Evolutionary conservation across 2,329 filamentous ascomycete genomes (phyloP), one percentile per base, ranked within the genome.

Genomic region (Sporothrix globosa): DNA sequence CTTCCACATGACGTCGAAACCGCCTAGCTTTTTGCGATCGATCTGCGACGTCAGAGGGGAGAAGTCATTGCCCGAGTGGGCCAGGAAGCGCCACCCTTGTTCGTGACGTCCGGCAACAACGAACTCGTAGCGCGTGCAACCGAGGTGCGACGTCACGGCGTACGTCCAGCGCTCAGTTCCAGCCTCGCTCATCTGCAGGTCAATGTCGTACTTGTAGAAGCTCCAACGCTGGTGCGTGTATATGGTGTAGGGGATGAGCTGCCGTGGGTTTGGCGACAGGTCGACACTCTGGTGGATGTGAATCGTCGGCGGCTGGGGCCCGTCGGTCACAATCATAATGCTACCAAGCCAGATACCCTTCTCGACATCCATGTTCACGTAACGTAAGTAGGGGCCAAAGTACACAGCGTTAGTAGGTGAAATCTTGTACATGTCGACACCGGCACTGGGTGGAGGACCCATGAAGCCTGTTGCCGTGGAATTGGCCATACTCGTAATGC

Each of bases 121-220:
- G 79, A 99, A 99, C 77, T 99, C 96, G 79, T 98, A 99, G 34
- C 96, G 88, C n/a, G 96, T 98, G 81, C 96, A 99, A 46, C 96
- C 96, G 24, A 98, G 84, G 77, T 98, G 94, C 0, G 96, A 98
- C 0, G 96, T 99, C 67, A 99, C 94, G 1, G 96, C 96, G 77
- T 99, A 99, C 0, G 96, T 99, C 96, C 96, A 99, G 77, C 96
- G 91, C 74, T 90, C 87, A 0, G 93, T 91, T 41, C 88, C 86
- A 34, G 85, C 86, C 19, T 98, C 94, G 46, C 91, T 90, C 96
- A 99, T 99, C 72, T 88, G 89, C 61, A 99, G 81, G 73, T 97
- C 92, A 70, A 98, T 81, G 73, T 97, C 93, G 77, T 99, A 99
- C 77, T 94, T 92, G 81, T 96, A 97, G 79, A 99, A 99, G 14